Conservation (phyloP, 2,329 filamentous ascomycete species). For the Arthrobotrys iridis region DNA sequence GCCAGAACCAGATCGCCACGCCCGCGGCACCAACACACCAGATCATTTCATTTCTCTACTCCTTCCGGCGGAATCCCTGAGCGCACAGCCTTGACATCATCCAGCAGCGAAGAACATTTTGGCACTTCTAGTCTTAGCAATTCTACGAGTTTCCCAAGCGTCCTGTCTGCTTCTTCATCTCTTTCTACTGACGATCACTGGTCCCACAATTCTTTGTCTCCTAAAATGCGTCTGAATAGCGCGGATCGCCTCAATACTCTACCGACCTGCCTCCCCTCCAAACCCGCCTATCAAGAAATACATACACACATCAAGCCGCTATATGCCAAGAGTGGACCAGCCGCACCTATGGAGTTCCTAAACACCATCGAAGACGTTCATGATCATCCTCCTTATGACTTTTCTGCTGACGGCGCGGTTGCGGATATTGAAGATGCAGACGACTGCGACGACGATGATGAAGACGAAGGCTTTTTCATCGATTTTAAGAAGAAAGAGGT, state of each 20-base stretch:
- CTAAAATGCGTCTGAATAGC: conserved; percentile 48
- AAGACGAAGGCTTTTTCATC: conserved; percentile 55
- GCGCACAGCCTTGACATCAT: conserved; percentile 55
- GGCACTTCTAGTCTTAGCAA: conserved; percentile 58
- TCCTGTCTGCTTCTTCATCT: conserved; percentile 57
- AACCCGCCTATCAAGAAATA: conserved; percentile 51
- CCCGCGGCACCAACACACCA: conserved; percentile 47
- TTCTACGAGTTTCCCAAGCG: conserved; percentile 58
- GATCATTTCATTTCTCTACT: conserved; percentile 38
- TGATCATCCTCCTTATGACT: conserved; percentile 32
- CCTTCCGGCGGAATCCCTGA: conserved; percentile 21
- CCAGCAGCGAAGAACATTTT: conserved; percentile 57
- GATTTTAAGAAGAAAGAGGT: conserved; percentile 53
- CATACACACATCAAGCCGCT: conserved; percentile 50
- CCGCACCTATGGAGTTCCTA: conserved; percentile 51
- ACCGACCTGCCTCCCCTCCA: conserved; percentile 34
- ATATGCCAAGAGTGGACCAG: conserved; percentile 36
- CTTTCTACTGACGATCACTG: conserved; percentile 56
- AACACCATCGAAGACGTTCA: conserved; percentile 44
- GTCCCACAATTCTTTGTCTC: conserved; percentile 40
- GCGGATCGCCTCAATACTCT: conserved; percentile 36
- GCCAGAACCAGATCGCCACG: conserved; percentile 50
- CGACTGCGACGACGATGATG: conserved; percentile 54
- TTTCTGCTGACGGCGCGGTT: conserved; percentile 40
- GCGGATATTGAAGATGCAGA: conserved; percentile 56